Conservation (phyloP, 2,329 filamentous ascomycete genomes). For the Onygenales sp. region DNA sequence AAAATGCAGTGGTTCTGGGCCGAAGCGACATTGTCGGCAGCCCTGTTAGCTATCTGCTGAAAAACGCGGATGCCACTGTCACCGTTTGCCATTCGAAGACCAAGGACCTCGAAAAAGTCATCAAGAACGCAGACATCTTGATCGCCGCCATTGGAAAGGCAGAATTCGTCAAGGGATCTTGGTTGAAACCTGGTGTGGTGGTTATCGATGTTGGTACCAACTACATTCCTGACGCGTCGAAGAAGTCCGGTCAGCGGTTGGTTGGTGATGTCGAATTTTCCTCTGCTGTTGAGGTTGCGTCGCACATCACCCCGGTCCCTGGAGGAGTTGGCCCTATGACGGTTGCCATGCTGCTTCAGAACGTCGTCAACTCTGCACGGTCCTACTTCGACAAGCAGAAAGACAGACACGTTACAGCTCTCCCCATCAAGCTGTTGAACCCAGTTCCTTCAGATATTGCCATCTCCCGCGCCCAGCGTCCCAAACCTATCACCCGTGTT, state of each 20-base stretch:
- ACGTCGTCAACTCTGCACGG: constrained; percentile 80
- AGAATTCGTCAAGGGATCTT: constrained; percentile 84
- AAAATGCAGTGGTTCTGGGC: constrained; percentile 88
- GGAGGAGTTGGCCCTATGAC: constrained; percentile 98
- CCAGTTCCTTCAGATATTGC: constrained; percentile 95
- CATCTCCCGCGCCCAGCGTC: constrained; percentile 77
- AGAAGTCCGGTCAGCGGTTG: constrained; percentile 84
- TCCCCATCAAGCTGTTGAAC: constrained; percentile 68
- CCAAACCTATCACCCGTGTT: constrained; percentile 81
- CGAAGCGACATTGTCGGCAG: constrained; percentile 96
- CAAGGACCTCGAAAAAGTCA: constrained; percentile 57
- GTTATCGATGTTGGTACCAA: constrained; percentile 98
- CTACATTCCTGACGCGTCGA: constrained; percentile 78
- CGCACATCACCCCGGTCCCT: constrained; percentile 88
- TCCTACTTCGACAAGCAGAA: constrained; percentile 76
- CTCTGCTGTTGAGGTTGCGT: constrained; percentile 73
- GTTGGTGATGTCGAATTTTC: constrained; percentile 95
- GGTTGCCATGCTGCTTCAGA: constrained; percentile 93
- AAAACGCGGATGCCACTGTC: constrained; percentile 92
- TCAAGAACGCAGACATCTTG: constrained; percentile 80
- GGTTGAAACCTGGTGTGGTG: constrained; percentile 88
- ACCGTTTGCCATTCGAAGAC: constrained; percentile 94
- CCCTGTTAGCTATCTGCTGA: constrained; percentile 89
- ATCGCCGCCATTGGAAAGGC: constrained; percentile 86
- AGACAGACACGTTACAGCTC: constrained; percentile 64